Evolutionary conservation across 371 early-diverging fungal genomes (phyloP).

Genomic region (Chytridiales sp.): DNA sequence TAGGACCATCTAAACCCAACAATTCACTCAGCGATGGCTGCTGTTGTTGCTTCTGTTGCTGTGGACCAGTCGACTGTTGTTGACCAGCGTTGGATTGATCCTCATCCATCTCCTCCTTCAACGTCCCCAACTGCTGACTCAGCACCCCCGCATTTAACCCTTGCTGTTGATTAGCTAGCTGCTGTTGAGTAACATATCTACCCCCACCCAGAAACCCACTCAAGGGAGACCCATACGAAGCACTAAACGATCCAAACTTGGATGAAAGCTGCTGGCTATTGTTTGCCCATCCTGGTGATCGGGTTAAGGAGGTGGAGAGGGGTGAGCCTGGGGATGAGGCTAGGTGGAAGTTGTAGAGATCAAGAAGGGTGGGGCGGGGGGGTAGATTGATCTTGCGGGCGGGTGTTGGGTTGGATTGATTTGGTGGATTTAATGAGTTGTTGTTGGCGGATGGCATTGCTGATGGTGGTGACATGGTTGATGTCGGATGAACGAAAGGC

Average conservation of each 20-base stretch:
- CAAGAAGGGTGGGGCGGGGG: constrained; percentile 22
- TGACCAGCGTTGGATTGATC: too few species aligned
- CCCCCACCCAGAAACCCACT: constrained; percentile 8
- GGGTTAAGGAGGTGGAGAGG: constrained; percentile 15
- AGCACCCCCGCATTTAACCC: background rate
- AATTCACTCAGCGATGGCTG: too few species aligned
- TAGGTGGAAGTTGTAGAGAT: constrained; percentile 32
- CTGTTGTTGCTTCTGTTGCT: background rate
- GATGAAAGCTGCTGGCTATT: background rate
- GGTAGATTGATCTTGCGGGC: constrained; percentile 9
- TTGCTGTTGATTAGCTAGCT: background rate
- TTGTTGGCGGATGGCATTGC: too few species aligned
- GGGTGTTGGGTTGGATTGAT: too few species aligned
- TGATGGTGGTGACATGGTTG: too few species aligned
- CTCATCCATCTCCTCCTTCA: too few species aligned
- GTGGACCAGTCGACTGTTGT: background rate
- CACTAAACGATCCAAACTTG: too few species aligned
- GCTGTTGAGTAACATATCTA: background rate
- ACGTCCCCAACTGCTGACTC: background rate
- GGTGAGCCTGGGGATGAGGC: constrained; percentile 27
- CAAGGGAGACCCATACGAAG: too few species aligned
- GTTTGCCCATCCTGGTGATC: constrained; percentile 1
- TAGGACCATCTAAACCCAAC: too few species aligned
- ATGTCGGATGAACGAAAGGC: too few species aligned
- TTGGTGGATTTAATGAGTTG: too few species aligned